Conservation (phyloP, 2,329 filamentous ascomycete species). For the Ophiosphaerella herpotricha region DNA sequence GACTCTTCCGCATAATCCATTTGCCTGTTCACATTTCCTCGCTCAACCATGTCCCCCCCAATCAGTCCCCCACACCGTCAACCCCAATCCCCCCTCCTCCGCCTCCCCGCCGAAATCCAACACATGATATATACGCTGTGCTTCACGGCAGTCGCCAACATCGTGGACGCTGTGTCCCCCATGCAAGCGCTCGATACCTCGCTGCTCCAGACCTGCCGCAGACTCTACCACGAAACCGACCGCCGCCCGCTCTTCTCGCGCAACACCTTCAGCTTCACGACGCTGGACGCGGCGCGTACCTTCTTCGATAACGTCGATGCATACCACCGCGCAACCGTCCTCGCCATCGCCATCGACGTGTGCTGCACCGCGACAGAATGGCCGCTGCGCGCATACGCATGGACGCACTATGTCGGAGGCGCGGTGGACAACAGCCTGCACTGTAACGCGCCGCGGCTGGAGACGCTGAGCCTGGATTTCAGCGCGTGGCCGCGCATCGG, state of each 20-base stretch:
- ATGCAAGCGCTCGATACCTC: constrained; percentile 19
- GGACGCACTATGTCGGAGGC: constrained; percentile 40
- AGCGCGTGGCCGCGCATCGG: constrained; percentile 39
- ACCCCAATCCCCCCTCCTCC: constrained; percentile 37
- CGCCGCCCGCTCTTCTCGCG: constrained; percentile 35
- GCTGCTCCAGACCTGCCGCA: constrained; percentile 45
- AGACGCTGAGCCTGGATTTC: constrained; percentile 43
- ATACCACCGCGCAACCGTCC: constrained; percentile 25
- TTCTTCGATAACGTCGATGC: constrained; percentile 36
- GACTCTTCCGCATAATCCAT: too few species aligned
- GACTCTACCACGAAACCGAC: constrained; percentile 41
- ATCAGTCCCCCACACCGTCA: constrained; percentile 26
- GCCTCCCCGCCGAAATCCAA: constrained; percentile 42
- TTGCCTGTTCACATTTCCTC: too few species aligned
- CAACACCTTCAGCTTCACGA: constrained; percentile 47
- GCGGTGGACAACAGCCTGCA: constrained; percentile 26
- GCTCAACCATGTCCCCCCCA: too few species aligned
- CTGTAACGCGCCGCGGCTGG: constrained; percentile 36
- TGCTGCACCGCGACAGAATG: constrained; percentile 32
- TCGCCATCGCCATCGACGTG: constrained; percentile 45
- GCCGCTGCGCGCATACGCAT: constrained; percentile 35
- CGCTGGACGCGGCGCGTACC: constrained; percentile 28
- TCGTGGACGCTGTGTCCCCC: constrained; percentile 26
- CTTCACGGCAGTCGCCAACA: constrained; percentile 29
- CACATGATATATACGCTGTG: constrained; percentile 37